Evolutionary conservation across 176 grass and related monocot species (phyloP).

Genomic region (Sorghum bicolor): DNA sequence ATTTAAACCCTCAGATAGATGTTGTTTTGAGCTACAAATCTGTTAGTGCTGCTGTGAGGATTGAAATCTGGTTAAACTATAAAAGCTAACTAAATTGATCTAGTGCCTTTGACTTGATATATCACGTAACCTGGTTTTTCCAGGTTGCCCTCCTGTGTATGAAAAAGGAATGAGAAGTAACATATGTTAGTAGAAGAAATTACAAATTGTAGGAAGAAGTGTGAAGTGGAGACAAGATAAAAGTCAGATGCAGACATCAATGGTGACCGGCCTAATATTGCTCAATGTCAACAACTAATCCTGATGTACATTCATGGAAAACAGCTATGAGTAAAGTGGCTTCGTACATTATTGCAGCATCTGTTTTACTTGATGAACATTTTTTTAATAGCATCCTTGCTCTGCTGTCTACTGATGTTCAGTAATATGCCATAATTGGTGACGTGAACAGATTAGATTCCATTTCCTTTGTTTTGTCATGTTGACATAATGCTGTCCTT

Average conservation of each 20-base stretch:
- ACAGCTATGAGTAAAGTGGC: conserved; percentile 7
- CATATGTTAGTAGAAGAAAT: not conserved
- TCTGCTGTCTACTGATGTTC: not conserved
- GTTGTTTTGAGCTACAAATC: not conserved
- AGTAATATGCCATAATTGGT: conserved; percentile 2
- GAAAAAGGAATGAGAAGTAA: not conserved
- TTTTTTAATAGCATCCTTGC: not conserved
- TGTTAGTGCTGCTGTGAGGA: not conserved
- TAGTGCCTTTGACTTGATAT: not conserved
- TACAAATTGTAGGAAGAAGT: not conserved
- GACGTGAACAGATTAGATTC: not conserved
- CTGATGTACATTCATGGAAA: not conserved
- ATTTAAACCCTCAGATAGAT: not conserved
- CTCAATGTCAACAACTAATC: not conserved
- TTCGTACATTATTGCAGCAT: not conserved
- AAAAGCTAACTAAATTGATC: not conserved
- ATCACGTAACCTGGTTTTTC: not conserved
- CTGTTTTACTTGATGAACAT: conserved; percentile 9
- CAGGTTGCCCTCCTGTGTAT: not conserved
- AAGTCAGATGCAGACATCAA: not conserved
- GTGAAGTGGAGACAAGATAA: not conserved
- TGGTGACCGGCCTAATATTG: not conserved
- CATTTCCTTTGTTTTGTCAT: conserved; percentile 14
- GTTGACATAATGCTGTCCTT: not conserved
- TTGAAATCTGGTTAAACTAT: not conserved